A percentile compares a stretch with the other conserved stretches of the same genome.
These are phyloP conservation scores for Immersiella caudata DNA, from an alignment of 495 filamentous ascomycete genomes.

Conservation along the genomic window DNA sequence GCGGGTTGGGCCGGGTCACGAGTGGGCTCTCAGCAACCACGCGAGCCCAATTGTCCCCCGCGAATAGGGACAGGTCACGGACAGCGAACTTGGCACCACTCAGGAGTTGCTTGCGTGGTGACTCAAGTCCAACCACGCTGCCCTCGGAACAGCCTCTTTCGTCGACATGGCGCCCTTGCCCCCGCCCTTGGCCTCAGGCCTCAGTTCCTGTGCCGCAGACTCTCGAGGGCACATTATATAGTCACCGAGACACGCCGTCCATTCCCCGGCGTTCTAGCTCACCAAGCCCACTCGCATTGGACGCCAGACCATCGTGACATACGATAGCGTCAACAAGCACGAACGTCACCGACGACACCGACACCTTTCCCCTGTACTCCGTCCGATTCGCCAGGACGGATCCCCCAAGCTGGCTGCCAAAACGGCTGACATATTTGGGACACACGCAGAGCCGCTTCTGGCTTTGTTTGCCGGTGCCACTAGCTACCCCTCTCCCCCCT, in stretches of 20 bases:
- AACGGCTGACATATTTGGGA: slow-evolving; percentile 18
- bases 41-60: slow-evolving; percentile 34
- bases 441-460: slow-evolving; percentile 17
- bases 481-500: slow-evolving; percentile 8
- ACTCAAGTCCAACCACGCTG: slow-evolving; percentile 28
- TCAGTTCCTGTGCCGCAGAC: background rate
- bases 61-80: slow-evolving; percentile 24
- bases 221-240: slow-evolving; percentile 17
- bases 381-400: slow-evolving; percentile 4
- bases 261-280: slow-evolving; percentile 18
- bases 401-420: slow-evolving; percentile 31
- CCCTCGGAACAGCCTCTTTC: slow-evolving; percentile 1
- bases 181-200: slow-evolving; percentile 8
- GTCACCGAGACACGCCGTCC: slow-evolving; percentile 19
- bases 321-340: slow-evolving; percentile 22
- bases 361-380: background rate
- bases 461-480: slow-evolving; percentile 13
- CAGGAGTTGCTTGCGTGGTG: slow-evolving; percentile 16
- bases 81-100: slow-evolving; percentile 25
- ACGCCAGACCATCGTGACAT: slow-evolving; percentile 24
- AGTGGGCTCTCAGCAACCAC: slow-evolving; percentile 16
- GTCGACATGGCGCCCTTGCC: background rate
- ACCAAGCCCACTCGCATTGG: slow-evolving; percentile 23
- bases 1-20: slow-evolving; percentile 26
- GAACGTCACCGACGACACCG: slow-evolving; percentile 4